These are phyloP conservation scores for Peronospora tabacina DNA, from an alignment of 352 stramenopile genomes.

Conservation along the genomic window DNA sequence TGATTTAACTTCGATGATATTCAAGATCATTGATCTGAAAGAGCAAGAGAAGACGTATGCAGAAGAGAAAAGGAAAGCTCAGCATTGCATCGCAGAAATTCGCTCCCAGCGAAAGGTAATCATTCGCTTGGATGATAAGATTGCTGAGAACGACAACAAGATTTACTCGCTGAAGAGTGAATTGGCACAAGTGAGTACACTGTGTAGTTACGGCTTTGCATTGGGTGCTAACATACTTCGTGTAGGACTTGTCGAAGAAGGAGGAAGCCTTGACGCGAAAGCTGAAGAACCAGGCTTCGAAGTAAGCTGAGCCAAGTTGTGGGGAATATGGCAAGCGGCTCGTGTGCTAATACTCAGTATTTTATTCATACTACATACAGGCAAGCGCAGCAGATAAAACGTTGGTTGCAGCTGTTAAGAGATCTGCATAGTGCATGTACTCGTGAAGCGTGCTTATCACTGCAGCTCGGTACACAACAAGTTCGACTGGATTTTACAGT, in stretches of 20 bases:
- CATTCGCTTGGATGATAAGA: constrained; percentile 69
- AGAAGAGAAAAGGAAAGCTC: constrained; percentile 49
- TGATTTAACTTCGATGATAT: constrained; percentile 1
- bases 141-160: constrained; percentile 59
- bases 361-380: constrained; percentile 16
- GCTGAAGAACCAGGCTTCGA: constrained; percentile 56
- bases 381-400: constrained; percentile 63
- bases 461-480: constrained; percentile 56
- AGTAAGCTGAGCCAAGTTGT: constrained; percentile 26
- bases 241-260: constrained; percentile 65
- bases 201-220: neutral
- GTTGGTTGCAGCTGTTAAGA: constrained; percentile 46
- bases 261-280: constrained; percentile 70
- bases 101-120: constrained; percentile 57
- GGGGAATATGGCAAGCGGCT: neutral
- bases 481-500: constrained; percentile 56
- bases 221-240: constrained; percentile 2
- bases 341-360: constrained; percentile 4
- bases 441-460: constrained; percentile 42
- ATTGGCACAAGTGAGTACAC: constrained; percentile 47
- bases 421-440: constrained; percentile 42
- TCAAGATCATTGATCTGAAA: constrained; percentile 53
- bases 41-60: constrained; percentile 53
- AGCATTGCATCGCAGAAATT: constrained; percentile 61
- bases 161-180: constrained; percentile 63